Conservation (phyloP, 331 rosid species). For the Spiraea crenata region DNA sequence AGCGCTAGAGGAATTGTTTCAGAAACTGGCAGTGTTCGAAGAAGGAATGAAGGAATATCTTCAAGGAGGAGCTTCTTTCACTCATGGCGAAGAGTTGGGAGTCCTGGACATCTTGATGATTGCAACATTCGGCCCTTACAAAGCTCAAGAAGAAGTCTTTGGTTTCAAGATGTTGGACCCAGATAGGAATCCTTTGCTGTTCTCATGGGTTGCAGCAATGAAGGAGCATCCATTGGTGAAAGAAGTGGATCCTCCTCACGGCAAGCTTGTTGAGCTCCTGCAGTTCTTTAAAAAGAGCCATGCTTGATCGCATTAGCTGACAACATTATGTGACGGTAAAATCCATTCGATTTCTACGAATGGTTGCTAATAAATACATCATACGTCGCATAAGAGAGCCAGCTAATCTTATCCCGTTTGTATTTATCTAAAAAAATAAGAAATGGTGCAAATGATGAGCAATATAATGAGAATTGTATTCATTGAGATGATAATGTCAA, state of each 20-base stretch:
- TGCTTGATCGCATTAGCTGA: neutral
- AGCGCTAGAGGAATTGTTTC: constrained; percentile 7
- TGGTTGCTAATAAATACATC: no score
- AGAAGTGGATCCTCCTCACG: constrained; percentile 19
- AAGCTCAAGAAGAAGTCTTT: constrained; percentile 25
- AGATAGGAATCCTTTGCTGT: constrained; percentile 18
- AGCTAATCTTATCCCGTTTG: no score
- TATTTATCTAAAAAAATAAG: no score
- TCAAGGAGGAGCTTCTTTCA: constrained; percentile 4
- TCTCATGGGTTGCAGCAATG: constrained; percentile 21
- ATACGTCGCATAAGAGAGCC: no score
- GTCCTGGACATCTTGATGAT: constrained; percentile 16
- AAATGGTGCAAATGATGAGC: no score
- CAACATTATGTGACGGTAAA: neutral
- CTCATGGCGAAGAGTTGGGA: constrained; percentile 14
- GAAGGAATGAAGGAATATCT: constrained; percentile 21
- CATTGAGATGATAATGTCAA: neutral
- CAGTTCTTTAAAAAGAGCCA: neutral
- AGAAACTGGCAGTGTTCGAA: constrained; percentile 5
- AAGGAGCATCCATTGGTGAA: constrained; percentile 22
- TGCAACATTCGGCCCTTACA: constrained; percentile 15
- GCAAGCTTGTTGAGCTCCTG: constrained; percentile 2
- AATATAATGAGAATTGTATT: neutral
- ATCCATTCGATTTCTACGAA: neutral
- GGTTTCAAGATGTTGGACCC: constrained; percentile 2